phyloP scores from a whole-genome alignment of 345 rosid genomes.

The Pseudoturritis turrita region DNA sequence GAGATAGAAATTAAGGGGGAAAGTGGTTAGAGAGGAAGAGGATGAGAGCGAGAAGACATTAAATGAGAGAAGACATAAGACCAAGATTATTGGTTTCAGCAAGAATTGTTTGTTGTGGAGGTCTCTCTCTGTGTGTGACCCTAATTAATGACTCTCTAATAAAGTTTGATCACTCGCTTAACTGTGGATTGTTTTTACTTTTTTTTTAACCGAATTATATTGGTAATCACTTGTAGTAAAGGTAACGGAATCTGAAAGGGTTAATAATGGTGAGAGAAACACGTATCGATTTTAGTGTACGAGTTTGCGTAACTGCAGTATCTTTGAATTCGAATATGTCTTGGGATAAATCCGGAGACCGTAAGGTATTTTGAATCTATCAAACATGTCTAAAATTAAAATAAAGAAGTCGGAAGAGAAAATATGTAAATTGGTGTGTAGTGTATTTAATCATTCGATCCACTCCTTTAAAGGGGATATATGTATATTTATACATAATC shows the following conservation, averaged over 20 bases:
- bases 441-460: too few relatives aligned
- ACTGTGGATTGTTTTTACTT: not conserved
- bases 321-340: not conserved
- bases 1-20: not conserved
- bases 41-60: slow-evolving; percentile 14
- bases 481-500: too few relatives aligned
- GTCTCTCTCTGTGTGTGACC: not conserved
- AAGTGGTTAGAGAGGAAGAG: slow-evolving; percentile 32
- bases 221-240: not conserved
- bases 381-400: too few relatives aligned
- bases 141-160: slow-evolving; percentile 2
- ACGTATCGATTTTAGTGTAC: not conserved
- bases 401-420: too few relatives aligned
- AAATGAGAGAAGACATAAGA: slow-evolving; percentile 27
- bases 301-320: not conserved
- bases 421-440: too few relatives aligned
- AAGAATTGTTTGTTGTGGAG: slow-evolving; percentile 29
- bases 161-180: not conserved
- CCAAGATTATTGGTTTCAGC: slow-evolving; percentile 31
- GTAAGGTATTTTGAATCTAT: too few relatives aligned
- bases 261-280: not conserved
- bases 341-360: too few relatives aligned
- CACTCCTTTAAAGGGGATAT: too few relatives aligned
- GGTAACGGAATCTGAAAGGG: not conserved
- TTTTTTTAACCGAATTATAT: not conserved